These are phyloP conservation scores for Eucalyptus viminalis DNA, from an alignment of 345 rosid genomes.

Conservation along the genomic window DNA sequence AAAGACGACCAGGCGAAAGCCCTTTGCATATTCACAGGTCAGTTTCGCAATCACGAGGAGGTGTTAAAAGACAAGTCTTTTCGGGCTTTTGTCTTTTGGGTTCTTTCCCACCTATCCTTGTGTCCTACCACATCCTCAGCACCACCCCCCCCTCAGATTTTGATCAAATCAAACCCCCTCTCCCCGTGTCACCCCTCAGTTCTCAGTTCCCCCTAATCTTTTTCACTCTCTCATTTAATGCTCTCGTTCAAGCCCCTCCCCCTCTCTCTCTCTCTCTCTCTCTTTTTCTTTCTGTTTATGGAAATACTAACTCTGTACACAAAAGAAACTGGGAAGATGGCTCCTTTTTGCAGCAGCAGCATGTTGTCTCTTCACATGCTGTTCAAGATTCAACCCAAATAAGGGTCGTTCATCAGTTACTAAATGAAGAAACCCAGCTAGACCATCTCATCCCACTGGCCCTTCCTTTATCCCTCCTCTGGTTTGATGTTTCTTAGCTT, in stretches of 20 bases:
- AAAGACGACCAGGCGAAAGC: background rate
- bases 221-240: background rate
- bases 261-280: background rate
- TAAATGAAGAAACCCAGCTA: background rate
- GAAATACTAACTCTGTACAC: background rate
- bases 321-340: background rate
- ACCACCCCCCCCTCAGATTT: background rate
- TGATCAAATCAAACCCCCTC: background rate
- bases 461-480: background rate
- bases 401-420: background rate
- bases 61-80: background rate
- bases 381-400: background rate
- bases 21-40: background rate
- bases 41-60: background rate
- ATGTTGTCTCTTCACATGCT: background rate
- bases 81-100: background rate
- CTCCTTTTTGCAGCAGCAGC: background rate
- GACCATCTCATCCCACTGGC: background rate
- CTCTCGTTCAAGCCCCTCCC: background rate
- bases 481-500: background rate
- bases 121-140: background rate
- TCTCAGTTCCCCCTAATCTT: background rate
- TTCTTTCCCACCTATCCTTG: background rate
- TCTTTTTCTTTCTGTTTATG: background rate
- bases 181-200: background rate